Base-by-base conservation (phyloP, 768 basidiomycete genomes). In the Leccinum uliginosum region DNA sequence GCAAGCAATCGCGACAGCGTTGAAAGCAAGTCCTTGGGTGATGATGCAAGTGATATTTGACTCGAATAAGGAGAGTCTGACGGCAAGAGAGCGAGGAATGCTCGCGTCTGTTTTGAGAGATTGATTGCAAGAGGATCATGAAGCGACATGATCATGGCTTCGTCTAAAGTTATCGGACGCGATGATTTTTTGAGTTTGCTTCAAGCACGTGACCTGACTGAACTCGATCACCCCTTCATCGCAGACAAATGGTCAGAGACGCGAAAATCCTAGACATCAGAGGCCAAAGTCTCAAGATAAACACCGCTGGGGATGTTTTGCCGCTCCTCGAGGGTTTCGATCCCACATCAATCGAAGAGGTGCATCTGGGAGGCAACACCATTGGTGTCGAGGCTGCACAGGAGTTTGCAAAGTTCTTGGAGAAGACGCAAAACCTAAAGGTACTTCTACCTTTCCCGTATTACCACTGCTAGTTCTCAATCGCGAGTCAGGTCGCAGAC, bases 291-390 rank as follows among this genome's bases (percentile, higher is more conserved):
- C 80, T 96, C 51, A 96, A 93, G 71, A 86, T 97, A 56, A 79
- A 94, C 65, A 81, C 84, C 15, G 77, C 80, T 12, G 82, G 76
- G 0, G 91, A 96, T 59, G 83, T 95, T 54, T 82, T 85, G 61
- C 89, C 91, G 1, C 81, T 85, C 63, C 75, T 98, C 21, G 72
- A 74, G 24, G 79, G 81, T 53, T 76, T 88, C 48, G 84, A 89
- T 68, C 85, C 88, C 9, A 71, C 77, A 3, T 67, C 73, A 61
- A 78, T 93, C 62, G 88, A 94, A 71, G 93, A 96, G 75, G 85
- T 98, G 59, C 89, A 94, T 67, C 79, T 99, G 51, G 91, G 93
- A 48, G 96, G 93, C 21, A 98, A 98, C 73, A 95, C 93, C 19
- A 78, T 98, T 55, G 96, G 97, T 50, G 83, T 97, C 26, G 93